A percentile compares a stretch with the other conserved stretches of the same genome.
These are phyloP conservation scores for Jacaranda mimosifolia DNA, from an alignment of 257 asterid genomes.

Conservation along the genomic window DNA sequence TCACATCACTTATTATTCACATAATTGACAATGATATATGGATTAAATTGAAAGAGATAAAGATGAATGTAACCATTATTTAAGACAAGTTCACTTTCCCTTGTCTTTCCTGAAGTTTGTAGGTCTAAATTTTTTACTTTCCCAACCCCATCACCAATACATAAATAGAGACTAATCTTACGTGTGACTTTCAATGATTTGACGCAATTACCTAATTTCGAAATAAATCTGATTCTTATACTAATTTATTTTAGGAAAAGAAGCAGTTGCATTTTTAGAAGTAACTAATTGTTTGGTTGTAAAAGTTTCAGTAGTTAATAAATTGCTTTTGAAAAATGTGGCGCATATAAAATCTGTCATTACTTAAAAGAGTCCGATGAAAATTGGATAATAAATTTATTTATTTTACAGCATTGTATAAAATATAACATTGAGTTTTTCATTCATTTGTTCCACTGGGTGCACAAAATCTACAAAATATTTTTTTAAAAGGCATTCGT, in stretches of 20 bases:
- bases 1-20: background rate
- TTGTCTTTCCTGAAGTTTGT: background rate
- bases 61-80: constrained; percentile 3
- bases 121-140: constrained; percentile 1
- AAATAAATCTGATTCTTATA: background rate
- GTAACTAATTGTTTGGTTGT: background rate
- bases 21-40: constrained; percentile 21
- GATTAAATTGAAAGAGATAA: background rate
- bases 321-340: too few relatives aligned
- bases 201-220: background rate
- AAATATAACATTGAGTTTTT: too few relatives aligned
- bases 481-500: too few relatives aligned
- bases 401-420: too few relatives aligned
- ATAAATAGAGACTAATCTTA: background rate
- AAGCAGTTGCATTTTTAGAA: background rate
- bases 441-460: too few relatives aligned
- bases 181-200: background rate
- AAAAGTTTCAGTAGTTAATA: too few relatives aligned
- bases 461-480: too few relatives aligned
- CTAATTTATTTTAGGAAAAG: too few relatives aligned
- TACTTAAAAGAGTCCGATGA: too few relatives aligned
- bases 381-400: too few relatives aligned
- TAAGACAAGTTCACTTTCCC: background rate
- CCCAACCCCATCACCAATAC: background rate
- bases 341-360: too few relatives aligned